phyloP scores from a whole-genome alignment of 768 basidiomycete species.

The Panellus pusillus region DNA sequence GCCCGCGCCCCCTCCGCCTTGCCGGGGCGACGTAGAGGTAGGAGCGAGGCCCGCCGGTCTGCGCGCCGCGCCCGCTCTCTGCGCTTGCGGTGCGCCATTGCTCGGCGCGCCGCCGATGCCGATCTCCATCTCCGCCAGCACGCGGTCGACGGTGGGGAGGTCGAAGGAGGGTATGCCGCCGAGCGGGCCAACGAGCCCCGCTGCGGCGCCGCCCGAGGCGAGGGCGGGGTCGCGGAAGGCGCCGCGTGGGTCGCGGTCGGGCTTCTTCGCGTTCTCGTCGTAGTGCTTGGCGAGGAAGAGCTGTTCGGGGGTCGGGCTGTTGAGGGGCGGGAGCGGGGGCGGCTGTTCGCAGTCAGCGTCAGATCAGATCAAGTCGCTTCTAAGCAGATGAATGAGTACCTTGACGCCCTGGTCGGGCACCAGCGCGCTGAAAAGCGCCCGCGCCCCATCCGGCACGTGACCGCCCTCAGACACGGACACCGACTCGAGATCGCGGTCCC shows the following conservation, averaged over 20 bases:
- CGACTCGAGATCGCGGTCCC: slow-evolving; percentile 75
- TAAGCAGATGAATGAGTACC: too few relatives aligned
- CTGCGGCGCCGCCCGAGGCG: slow-evolving; percentile 47
- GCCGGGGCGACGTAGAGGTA: slow-evolving; percentile 35
- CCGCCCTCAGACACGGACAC: too few relatives aligned
- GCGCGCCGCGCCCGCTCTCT: too few relatives aligned
- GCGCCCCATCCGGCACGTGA: too few relatives aligned
- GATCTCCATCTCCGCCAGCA: slow-evolving; percentile 85
- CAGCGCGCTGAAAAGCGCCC: slow-evolving; percentile 64
- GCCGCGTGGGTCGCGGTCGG: slow-evolving; percentile 85
- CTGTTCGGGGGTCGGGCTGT: slow-evolving; percentile 85
- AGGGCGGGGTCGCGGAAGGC: slow-evolving; percentile 82
- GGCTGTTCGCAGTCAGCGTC: slow-evolving; percentile 38
- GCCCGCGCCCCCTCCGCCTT: not conserved
- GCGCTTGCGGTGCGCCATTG: too few relatives aligned
- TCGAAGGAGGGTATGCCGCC: slow-evolving; percentile 76
- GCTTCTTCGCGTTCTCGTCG: slow-evolving; percentile 87
- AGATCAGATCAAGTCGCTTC: too few relatives aligned
- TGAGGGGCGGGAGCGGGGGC: slow-evolving; percentile 70
- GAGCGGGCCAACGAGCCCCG: slow-evolving; percentile 92
- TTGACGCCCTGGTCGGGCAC: slow-evolving; percentile 77
- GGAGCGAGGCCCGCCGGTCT: slow-evolving; percentile 42
- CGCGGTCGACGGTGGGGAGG: slow-evolving; percentile 85
- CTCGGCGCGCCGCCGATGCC: slow-evolving; percentile 42
- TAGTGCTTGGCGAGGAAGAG: slow-evolving; percentile 88